Percentiles rank a stretch among this genome's conserved stretches.
Conservation (phyloP, 2,329 filamentous ascomycete genomes). For the Xylaria hypoxylon region DNA sequence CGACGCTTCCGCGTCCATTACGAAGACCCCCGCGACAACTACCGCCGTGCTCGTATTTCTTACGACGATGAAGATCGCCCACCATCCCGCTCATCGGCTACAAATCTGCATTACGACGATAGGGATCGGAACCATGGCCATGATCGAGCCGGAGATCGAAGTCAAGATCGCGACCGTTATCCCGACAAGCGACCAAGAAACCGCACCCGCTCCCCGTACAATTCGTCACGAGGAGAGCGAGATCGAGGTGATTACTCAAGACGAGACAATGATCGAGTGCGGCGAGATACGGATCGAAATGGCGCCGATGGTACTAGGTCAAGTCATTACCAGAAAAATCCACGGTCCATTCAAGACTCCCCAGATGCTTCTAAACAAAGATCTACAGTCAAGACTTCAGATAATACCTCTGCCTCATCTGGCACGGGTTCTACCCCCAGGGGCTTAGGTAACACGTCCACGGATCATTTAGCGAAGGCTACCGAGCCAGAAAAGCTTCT, state of each 20-base stretch:
- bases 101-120: slow-evolving; percentile 61
- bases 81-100: slow-evolving; percentile 54
- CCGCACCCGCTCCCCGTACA: slow-evolving; percentile 49
- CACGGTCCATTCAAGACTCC: slow-evolving; percentile 62
- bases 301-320: slow-evolving; percentile 54
- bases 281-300: slow-evolving; percentile 48
- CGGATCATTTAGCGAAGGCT: slow-evolving; percentile 45
- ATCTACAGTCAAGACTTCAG: slow-evolving; percentile 69
- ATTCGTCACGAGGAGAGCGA: slow-evolving; percentile 45
- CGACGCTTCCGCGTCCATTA: slow-evolving; percentile 72
- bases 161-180: slow-evolving; percentile 63
- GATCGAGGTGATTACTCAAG: slow-evolving; percentile 44
- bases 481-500: slow-evolving; percentile 58
- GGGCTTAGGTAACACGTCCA: slow-evolving; percentile 61
- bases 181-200: slow-evolving; percentile 67
- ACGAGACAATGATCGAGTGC: slow-evolving; percentile 43
- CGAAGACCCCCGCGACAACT: slow-evolving; percentile 65
- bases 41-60: slow-evolving; percentile 60
- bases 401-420: slow-evolving; percentile 68
- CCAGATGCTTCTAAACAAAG: slow-evolving; percentile 72
- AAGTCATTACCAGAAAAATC: slow-evolving; percentile 61
- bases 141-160: slow-evolving; percentile 52
- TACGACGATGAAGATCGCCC: slow-evolving; percentile 71
- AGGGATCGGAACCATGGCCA: slow-evolving; percentile 59
- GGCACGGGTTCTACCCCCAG: slow-evolving; percentile 76